Percentiles rank a stretch among this genome's conserved stretches.
phyloP scores from a whole-genome alignment of 1,284 basidiomycete genomes.

The Jaminaea rosea region DNA sequence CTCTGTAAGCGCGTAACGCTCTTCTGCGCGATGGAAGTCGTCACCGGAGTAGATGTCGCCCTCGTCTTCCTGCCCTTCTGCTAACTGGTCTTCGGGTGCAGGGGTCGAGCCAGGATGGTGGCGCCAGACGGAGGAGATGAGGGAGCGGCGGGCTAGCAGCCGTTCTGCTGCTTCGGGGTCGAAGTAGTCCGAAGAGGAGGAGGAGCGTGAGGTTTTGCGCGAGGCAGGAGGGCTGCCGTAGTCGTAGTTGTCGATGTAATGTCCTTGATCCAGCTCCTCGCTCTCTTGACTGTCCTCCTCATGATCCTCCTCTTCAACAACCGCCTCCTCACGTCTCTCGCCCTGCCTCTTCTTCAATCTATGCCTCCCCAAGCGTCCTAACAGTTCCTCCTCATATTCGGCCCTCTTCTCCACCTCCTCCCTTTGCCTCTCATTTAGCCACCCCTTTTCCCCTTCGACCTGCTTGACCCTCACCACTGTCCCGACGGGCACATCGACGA shows the following conservation, averaged over 20 bases:
- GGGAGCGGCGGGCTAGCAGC: no score
- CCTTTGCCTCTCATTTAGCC: constrained; percentile 9
- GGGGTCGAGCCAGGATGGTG: constrained; percentile 34
- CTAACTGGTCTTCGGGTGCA: background rate
- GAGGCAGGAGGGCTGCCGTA: no score
- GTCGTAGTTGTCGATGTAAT: no score
- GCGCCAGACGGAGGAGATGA: constrained; percentile 27
- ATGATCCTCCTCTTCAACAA: constrained; percentile 1
- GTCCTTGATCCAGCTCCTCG: constrained; percentile 17
- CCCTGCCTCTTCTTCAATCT: no score
- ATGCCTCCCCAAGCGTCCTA: constrained; percentile 3
- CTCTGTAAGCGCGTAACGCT: constrained; percentile 7
- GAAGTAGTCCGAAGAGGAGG: no score
- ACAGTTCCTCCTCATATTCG: constrained; percentile 26
- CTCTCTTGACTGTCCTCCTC: constrained; percentile 9
- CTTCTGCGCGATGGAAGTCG: constrained; percentile 9
- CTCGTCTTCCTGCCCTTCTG: constrained; percentile 1
- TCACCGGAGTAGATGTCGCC: background rate
- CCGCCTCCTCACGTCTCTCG: background rate
- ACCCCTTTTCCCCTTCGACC: constrained; percentile 17
- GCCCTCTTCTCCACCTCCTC: background rate
- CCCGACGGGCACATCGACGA: constrained; percentile 41
- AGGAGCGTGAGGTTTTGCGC: no score
- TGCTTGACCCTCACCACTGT: constrained; percentile 37
- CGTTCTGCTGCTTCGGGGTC: no score